These are phyloP conservation scores for Exophiala calicioides DNA, from an alignment of 2,329 filamentous ascomycete genomes.

Conservation along the genomic window DNA sequence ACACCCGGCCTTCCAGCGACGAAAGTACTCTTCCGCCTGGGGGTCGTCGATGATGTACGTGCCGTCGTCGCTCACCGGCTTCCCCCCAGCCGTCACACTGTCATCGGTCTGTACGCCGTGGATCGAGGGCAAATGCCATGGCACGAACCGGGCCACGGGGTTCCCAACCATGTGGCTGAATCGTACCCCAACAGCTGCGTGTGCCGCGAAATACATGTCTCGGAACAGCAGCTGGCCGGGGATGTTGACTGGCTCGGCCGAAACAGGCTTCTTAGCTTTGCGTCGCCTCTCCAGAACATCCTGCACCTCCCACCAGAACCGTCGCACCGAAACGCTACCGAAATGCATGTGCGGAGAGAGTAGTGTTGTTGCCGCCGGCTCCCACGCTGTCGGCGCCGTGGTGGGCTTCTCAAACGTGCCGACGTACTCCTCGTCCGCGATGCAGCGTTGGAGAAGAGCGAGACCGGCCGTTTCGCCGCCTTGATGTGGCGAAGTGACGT, in stretches of 20 bases:
- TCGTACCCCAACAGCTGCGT: slow-evolving; percentile 64
- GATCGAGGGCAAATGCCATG: slow-evolving; percentile 74
- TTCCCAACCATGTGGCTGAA: slow-evolving; percentile 70
- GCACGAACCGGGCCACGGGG: slow-evolving; percentile 69
- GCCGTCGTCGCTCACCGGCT: slow-evolving; percentile 54
- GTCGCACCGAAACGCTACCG: slow-evolving; percentile 67
- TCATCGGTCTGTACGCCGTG: no score
- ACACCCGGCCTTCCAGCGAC: slow-evolving; percentile 66
- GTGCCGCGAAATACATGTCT: slow-evolving; percentile 81
- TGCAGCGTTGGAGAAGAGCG: slow-evolving; percentile 58
- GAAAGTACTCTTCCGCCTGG: slow-evolving; percentile 65
- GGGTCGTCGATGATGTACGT: slow-evolving; percentile 64
- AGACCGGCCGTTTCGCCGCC: slow-evolving; percentile 71
- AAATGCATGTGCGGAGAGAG: slow-evolving; percentile 75
- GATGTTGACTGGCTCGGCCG: slow-evolving; percentile 65
- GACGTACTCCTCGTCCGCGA: slow-evolving; percentile 65
- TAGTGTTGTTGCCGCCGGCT: slow-evolving; percentile 71
- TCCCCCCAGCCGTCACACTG: slow-evolving; percentile 39
- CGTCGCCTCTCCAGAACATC: slow-evolving; percentile 62
- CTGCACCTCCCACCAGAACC: slow-evolving; percentile 72
- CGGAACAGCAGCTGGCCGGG: slow-evolving; percentile 74
- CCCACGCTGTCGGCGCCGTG: slow-evolving; percentile 72
- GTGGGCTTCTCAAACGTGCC: slow-evolving; percentile 76
- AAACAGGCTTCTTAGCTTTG: slow-evolving; percentile 55
- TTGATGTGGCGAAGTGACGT: slow-evolving; percentile 42